phyloP scores from a whole-genome alignment of 2,329 filamentous ascomycete species.

The Colletotrichum ledebouriae region DNA sequence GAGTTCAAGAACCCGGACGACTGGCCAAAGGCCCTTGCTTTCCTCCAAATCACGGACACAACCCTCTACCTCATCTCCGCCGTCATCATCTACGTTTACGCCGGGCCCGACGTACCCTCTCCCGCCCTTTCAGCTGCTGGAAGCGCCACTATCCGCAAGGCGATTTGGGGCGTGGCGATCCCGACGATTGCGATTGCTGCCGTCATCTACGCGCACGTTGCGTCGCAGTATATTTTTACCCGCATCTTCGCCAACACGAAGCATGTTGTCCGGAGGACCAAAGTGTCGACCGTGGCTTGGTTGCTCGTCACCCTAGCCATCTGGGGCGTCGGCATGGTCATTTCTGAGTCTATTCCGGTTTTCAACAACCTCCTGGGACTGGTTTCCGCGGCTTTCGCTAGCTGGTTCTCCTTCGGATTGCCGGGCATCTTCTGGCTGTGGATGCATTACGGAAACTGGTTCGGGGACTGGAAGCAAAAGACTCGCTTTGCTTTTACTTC shows the following conservation, averaged over 20 bases:
- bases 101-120: slow-evolving; percentile 70
- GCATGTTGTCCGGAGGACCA: slow-evolving; percentile 64
- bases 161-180: slow-evolving; percentile 76
- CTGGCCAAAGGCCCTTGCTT: slow-evolving; percentile 63
- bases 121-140: slow-evolving; percentile 76
- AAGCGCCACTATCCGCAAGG: slow-evolving; percentile 65
- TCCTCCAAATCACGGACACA: slow-evolving; percentile 71
- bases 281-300: slow-evolving; percentile 69
- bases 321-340: slow-evolving; percentile 75
- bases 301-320: slow-evolving; percentile 64
- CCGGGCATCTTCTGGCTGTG: slow-evolving; percentile 63
- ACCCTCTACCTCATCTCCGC: slow-evolving; percentile 74
- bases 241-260: slow-evolving; percentile 72
- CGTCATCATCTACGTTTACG: slow-evolving; percentile 76
- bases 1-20: slow-evolving; percentile 73
- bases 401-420: slow-evolving; percentile 73
- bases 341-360: slow-evolving; percentile 77
- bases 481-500: slow-evolving; percentile 50
- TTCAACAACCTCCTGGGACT: slow-evolving; percentile 76
- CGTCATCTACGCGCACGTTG: slow-evolving; percentile 77
- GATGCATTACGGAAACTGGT: slow-evolving; percentile 59
- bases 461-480: slow-evolving; percentile 49
- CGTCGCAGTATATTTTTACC: slow-evolving; percentile 75
- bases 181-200: slow-evolving; percentile 80
- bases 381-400: slow-evolving; percentile 73